Conservation (phyloP, 768 basidiomycete species). For the Rhodotorula paludigena region DNA sequence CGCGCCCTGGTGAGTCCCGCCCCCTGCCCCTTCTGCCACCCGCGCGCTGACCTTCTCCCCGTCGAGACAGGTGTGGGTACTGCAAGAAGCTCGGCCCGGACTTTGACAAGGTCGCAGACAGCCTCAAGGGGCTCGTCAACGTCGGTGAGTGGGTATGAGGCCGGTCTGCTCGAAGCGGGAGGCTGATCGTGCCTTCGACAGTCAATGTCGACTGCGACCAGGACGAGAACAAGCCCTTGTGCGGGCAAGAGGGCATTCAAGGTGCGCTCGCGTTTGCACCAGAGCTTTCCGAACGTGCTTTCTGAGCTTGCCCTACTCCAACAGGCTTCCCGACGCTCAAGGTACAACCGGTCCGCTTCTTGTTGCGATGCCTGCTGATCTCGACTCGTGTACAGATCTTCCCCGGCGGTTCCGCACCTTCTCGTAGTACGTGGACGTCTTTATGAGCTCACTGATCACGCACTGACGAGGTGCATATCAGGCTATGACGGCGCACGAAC, state of each 20-base stretch:
- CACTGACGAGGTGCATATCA: neutral
- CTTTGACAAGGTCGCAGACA: slow-evolving; percentile 33
- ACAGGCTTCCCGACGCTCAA: slow-evolving; percentile 43
- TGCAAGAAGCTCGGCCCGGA: slow-evolving; percentile 35
- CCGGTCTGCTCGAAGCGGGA: neutral
- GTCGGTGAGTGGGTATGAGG: slow-evolving; percentile 33
- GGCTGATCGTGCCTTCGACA: neutral
- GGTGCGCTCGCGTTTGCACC: neutral
- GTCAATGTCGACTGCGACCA: slow-evolving; percentile 43
- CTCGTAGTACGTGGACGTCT: slow-evolving; percentile 21
- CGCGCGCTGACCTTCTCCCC: neutral
- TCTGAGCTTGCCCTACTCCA: neutral
- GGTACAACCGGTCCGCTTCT: neutral
- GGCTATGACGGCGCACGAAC: slow-evolving; percentile 39
- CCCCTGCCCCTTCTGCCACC: neutral
- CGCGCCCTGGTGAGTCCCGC: slow-evolving; percentile 33
- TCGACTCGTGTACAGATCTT: slow-evolving; percentile 18
- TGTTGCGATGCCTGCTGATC: neutral
- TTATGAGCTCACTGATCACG: neutral
- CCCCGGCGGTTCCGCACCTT: slow-evolving; percentile 32
- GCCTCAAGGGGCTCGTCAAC: slow-evolving; percentile 41
- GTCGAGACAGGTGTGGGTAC: slow-evolving; percentile 25
- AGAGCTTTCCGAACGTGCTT: too few species aligned
- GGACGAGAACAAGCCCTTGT: slow-evolving; percentile 41
- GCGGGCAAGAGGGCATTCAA: slow-evolving; percentile 36